These are phyloP conservation scores for Wilhelminamyces savonicus DNA, from an alignment of 805 yeast species.

Conservation along the genomic window DNA sequence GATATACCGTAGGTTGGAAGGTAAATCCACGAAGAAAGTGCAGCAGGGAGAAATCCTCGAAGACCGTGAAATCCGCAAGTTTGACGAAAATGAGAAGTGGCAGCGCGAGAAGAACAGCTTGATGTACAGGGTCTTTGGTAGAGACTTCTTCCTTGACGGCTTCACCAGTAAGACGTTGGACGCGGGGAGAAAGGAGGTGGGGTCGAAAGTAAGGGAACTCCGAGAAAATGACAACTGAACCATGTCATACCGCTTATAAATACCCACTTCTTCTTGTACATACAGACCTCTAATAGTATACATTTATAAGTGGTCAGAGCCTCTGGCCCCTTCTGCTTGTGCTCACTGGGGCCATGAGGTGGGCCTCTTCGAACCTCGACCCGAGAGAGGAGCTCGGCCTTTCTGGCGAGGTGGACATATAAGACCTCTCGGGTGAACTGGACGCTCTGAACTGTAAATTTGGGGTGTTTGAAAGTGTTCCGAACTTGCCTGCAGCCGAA, in stretches of 20 bases:
- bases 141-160: conserved; percentile 37
- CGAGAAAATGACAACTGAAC: background rate
- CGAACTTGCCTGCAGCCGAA: too few species aligned
- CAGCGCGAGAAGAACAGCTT: conserved; percentile 25
- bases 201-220: background rate
- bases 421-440: too few species aligned
- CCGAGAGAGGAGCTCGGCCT: conserved; percentile 30
- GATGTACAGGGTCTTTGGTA: conserved; percentile 34
- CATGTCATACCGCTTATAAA: too few species aligned
- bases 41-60: conserved; percentile 35
- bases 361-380: conserved; percentile 25
- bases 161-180: conserved; percentile 36
- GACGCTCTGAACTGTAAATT: background rate
- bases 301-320: too few species aligned
- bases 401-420: conserved; percentile 26
- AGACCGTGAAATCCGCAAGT: conserved; percentile 25
- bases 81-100: conserved; percentile 37
- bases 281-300: background rate
- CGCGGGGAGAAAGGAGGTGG: background rate
- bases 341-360: conserved; percentile 16
- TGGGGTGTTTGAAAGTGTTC: background rate
- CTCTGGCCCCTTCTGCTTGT: conserved; percentile 8
- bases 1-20: conserved; percentile 30
- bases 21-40: conserved; percentile 33
- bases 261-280: too few species aligned